Conservation (phyloP, 768 basidiomycete species). For the Leccinum longicurvipes region DNA sequence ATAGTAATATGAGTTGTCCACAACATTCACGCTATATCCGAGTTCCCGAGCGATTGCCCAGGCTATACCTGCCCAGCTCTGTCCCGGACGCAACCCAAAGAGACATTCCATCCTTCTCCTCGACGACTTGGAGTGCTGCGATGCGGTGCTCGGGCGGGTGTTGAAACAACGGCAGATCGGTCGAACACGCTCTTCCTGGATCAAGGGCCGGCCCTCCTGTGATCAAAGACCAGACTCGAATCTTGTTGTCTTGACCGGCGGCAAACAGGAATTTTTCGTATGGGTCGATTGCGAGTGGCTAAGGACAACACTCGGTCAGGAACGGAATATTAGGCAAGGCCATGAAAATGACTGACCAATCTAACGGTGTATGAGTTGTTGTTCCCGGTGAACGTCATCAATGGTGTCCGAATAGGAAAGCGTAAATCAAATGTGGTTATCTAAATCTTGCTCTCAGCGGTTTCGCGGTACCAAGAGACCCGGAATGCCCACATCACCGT, state of each 20-base stretch:
- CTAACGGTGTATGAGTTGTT: constrained; percentile 50
- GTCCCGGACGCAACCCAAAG: constrained; percentile 54
- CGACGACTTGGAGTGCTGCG: constrained; percentile 47
- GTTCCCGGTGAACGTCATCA: constrained; percentile 51
- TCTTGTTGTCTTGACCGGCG: constrained; percentile 60
- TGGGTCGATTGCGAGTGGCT: constrained; percentile 65
- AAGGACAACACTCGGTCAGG: constrained; percentile 6
- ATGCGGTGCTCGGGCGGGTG: constrained; percentile 37
- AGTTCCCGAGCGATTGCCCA: constrained; percentile 41
- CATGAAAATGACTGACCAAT: constrained; percentile 41
- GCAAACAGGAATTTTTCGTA: constrained; percentile 59
- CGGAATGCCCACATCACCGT: constrained; percentile 50
- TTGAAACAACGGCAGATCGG: constrained; percentile 31
- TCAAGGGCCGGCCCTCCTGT: constrained; percentile 40
- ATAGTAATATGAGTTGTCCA: background rate
- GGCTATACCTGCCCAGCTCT: constrained; percentile 44
- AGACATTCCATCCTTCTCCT: constrained; percentile 37
- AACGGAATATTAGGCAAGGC: background rate
- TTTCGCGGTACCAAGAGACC: background rate
- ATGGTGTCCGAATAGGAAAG: constrained; percentile 44
- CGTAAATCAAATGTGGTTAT: constrained; percentile 63
- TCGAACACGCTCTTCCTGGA: constrained; percentile 1
- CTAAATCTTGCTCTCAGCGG: constrained; percentile 33
- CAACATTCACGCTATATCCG: background rate
- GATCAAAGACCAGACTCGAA: constrained; percentile 68